A percentile compares a stretch with the other conserved stretches of the same genome.
phyloP scores from a whole-genome alignment of 106 monocot genomes.

The Chionographis japonica region DNA sequence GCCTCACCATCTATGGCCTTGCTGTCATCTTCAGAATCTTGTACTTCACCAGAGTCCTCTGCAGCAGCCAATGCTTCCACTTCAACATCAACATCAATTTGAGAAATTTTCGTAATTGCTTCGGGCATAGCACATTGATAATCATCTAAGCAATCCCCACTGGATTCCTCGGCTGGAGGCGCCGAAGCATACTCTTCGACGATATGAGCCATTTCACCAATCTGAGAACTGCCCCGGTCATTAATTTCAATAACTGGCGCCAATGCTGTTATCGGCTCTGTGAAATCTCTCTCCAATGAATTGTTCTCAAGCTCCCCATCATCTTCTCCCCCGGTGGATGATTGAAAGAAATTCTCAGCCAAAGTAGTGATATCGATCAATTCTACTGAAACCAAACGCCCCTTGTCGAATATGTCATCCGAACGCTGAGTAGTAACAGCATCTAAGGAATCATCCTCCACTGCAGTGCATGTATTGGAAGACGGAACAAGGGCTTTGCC shows the following conservation, averaged over 20 bases:
- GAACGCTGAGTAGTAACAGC: too few species aligned
- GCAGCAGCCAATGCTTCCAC: neutral
- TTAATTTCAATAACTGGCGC: constrained; percentile 5
- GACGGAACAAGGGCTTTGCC: constrained; percentile 8
- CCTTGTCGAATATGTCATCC: constrained; percentile 2
- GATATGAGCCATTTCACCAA: constrained; percentile 6
- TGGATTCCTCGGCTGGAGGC: neutral
- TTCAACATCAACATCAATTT: neutral
- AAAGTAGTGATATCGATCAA: constrained; percentile 50
- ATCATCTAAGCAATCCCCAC: neutral
- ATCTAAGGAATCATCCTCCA: constrained; percentile 9
- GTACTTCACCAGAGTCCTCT: constrained; percentile 20
- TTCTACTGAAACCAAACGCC: constrained; percentile 41
- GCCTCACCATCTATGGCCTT: constrained; percentile 32
- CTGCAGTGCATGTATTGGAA: constrained; percentile 1
- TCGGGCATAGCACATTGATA: neutral
- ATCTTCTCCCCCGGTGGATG: neutral
- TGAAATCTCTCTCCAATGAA: neutral
- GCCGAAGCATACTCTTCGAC: constrained; percentile 2
- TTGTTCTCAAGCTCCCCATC: constrained; percentile 4
- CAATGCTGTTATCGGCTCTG: neutral
- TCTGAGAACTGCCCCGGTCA: neutral
- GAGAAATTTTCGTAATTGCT: neutral
- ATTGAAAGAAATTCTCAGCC: neutral
- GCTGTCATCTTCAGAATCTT: constrained; percentile 32